Evolutionary conservation across 192 early-diverging fungal genomes (phyloP), one percentile per base, ranked within the genome.

Genomic region (Backusella liffmaniae): DNA sequence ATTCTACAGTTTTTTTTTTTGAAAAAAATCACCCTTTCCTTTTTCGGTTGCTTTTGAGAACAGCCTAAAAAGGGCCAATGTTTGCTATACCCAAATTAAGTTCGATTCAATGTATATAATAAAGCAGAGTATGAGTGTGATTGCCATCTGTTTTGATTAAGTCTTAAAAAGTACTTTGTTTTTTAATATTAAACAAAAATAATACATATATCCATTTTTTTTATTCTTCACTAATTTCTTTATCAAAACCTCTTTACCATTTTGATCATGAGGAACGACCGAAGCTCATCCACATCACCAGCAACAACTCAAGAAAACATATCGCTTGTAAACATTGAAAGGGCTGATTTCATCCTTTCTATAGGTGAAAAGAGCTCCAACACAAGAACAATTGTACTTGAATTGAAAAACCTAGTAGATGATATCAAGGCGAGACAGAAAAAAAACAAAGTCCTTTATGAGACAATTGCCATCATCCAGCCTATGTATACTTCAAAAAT

Each of bases 401-500:
- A 32, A 4, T 41, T 76, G 26, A 46, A 51, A 42, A 68, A 76
- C 35, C 39, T 39, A 59, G 51, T 42, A 29, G 49, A 71, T 4
- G 26, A 67, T 12, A n/a, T 76, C 1, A 7, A 70, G 3, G 26
- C 51, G 29, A 53, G 26, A 65, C 68, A 76, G 23, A 76, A 76
- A 1, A 21, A 42, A 26, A 70, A 56, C 69, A 53, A 21, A 12
- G 59, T 62, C 16, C 70, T 70, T 67, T 42, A 44, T n/a, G 36
- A 70, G 6, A 68, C 69, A 0, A 35, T 44, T 21, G 18, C 53
- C 21, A 49, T 30, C 9, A 37, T 76, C 23, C 49, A 70, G 29
- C 18, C 53, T 5, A 1, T 30, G 7, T 56, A 76, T 39, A 65
- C 53, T 15, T 37, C 29, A 30, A 70, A 30, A 2, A 51, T 70